Evolutionary conservation across 2,329 filamentous ascomycete genomes (phyloP), one percentile per base, ranked within the genome.

Genomic region (Gnomoniopsis sp.): DNA sequence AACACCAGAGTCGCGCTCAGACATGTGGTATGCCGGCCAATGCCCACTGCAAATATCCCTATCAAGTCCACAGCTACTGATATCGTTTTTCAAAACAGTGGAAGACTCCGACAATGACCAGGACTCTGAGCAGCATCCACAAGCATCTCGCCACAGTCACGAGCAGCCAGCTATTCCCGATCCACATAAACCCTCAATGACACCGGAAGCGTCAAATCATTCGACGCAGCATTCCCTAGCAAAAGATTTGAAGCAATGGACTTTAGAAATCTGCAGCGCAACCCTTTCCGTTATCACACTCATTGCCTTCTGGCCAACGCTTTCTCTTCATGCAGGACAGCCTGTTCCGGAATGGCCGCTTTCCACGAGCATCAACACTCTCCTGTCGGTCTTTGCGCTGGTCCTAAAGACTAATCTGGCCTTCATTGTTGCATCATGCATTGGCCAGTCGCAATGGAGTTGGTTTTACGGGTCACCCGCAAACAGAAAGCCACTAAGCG

Each of bases 401-500:
- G 19, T 47, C 2, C 22, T 59, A 3, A 56, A 44, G 6, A 15
- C 53, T 33, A 30, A 38, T 26, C 23, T 59, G 2, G 43, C 11
- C 3, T 17, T 51, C 6, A 23, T 56, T 19, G 34, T 53, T 48
- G 43, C 30, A 2, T 59, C 53, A 0, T 59, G 53, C 22, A 51
- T 59, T 33, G 23, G 52, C 3, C 53, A 59, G 21, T 53, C 51
- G 3, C 57, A 59, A 14, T 56, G 53, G 57, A 56, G 15, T 1
- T 59, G 57, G 57, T 59, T 34, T 17, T 12, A 15, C 4, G 8
- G 26, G 4, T 30, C 26, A 30, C 19, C 17, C n/a, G 12, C 43
- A 6, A 21, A 51, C 3, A n/a, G 46, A 22, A 52, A 26, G 6
- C 41, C 57, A 10, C 47, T 56, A 21, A 23, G 19, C 23, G 57